Conservation (phyloP, 1,139 yeast genomes). For the Diutina pseudorugosa region DNA sequence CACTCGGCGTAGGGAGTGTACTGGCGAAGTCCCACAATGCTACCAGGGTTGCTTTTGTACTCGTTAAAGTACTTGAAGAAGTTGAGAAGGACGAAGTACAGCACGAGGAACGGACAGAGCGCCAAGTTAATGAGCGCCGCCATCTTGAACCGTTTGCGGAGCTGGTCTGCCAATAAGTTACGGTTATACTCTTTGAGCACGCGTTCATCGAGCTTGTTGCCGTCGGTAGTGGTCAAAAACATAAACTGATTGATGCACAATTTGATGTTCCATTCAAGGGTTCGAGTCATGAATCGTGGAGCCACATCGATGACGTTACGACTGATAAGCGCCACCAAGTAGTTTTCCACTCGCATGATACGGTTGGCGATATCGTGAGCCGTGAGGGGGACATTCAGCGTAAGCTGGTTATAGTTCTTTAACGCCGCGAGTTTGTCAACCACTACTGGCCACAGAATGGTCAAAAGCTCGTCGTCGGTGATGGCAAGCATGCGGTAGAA, state of each 20-base stretch:
- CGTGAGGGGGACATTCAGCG: constrained; percentile 65
- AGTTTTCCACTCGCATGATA: constrained; percentile 90
- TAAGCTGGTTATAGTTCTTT: constrained; percentile 69
- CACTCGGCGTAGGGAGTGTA: constrained; percentile 93
- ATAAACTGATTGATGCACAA: constrained; percentile 79
- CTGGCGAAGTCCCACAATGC: constrained; percentile 67
- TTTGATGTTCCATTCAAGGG: constrained; percentile 89
- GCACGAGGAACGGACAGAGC: constrained; percentile 75
- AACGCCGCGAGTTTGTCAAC: constrained; percentile 67
- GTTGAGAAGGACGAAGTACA: constrained; percentile 69
- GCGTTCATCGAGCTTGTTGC: constrained; percentile 71
- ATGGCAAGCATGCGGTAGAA: constrained; percentile 64
- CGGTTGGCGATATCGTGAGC: constrained; percentile 94
- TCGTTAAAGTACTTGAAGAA: constrained; percentile 90
- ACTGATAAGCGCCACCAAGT: constrained; percentile 79
- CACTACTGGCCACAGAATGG: constrained; percentile 85
- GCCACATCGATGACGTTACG: constrained; percentile 61
- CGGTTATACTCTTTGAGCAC: constrained; percentile 67
- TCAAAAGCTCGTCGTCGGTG: constrained; percentile 73
- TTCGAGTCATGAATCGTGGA: constrained; percentile 52
- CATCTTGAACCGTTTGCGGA: constrained; percentile 66
- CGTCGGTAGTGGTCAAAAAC: constrained; percentile 42
- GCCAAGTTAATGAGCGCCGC: constrained; percentile 79
- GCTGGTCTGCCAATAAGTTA: constrained; percentile 52
- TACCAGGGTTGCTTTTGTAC: constrained; percentile 77